These are phyloP conservation scores for Arabis hirsuta DNA, from an alignment of 345 rosid genomes.

Conservation along the genomic window DNA sequence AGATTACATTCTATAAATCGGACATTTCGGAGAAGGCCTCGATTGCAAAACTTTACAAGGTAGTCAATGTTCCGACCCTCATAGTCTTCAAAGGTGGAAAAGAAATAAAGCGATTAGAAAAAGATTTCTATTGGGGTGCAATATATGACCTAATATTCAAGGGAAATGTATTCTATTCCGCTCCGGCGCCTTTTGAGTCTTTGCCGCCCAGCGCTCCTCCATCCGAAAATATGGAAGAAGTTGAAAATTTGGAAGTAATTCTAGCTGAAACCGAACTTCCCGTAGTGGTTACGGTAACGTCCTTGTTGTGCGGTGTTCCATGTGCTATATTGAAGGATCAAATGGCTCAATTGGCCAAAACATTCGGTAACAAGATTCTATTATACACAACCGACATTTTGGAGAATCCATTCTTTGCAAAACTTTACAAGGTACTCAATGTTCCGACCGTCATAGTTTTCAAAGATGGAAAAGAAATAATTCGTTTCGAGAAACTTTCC, in stretches of 20 bases:
- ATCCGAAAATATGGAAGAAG: background rate
- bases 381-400: background rate
- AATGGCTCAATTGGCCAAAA: background rate
- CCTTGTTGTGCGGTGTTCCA: background rate
- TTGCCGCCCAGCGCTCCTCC: background rate
- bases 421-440: background rate
- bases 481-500: background rate
- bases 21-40: constrained; percentile 1
- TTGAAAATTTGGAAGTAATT: background rate
- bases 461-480: background rate
- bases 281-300: constrained; percentile 4
- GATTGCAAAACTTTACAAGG: constrained; percentile 3
- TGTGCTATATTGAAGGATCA: background rate
- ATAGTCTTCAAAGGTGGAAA: constrained; percentile 2
- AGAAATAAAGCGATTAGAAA: background rate
- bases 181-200: background rate
- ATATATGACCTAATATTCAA: constrained; percentile 6
- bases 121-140: constrained; percentile 8
- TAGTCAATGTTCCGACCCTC: background rate
- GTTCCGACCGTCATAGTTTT: constrained; percentile 13
- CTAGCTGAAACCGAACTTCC: background rate
- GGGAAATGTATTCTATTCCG: background rate
- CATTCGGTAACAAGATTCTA: background rate
- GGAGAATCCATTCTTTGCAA: background rate
- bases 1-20: background rate